Conservation (phyloP, 768 basidiomycete genomes). For the Antrodiella citrinella region DNA sequence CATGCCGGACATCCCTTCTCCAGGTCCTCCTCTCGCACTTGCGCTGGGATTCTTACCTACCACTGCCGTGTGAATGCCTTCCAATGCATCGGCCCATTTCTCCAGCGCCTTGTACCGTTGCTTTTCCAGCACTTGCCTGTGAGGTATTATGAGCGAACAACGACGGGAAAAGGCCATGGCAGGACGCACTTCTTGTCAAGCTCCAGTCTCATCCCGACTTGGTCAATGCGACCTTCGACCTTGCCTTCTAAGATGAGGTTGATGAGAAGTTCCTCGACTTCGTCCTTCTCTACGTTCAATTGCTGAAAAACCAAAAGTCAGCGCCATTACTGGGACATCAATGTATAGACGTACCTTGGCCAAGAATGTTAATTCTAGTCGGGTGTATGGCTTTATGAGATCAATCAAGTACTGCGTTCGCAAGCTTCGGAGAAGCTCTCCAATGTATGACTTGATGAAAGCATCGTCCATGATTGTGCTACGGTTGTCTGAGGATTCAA, state of each 20-base stretch:
- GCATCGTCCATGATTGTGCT: slow-evolving; percentile 93
- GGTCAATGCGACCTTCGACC: slow-evolving; percentile 94
- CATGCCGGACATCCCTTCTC: neutral
- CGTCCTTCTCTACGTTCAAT: slow-evolving; percentile 86
- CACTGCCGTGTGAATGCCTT: slow-evolving; percentile 68
- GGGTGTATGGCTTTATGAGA: slow-evolving; percentile 94
- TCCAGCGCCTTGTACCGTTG: slow-evolving; percentile 75
- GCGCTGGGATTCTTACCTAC: slow-evolving; percentile 56
- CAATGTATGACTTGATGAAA: slow-evolving; percentile 94
- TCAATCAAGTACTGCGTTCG: slow-evolving; percentile 97
- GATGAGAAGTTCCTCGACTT: slow-evolving; percentile 91
- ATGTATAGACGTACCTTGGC: slow-evolving; percentile 54
- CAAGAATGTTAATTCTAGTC: slow-evolving; percentile 88
- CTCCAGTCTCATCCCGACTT: slow-evolving; percentile 89
- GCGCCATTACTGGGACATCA: neutral
- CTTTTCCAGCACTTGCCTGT: slow-evolving; percentile 80
- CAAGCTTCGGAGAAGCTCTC: slow-evolving; percentile 88
- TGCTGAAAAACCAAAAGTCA: slow-evolving; percentile 44
- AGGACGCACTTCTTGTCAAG: slow-evolving; percentile 72
- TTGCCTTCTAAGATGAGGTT: slow-evolving; percentile 95
- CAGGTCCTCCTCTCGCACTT: slow-evolving; percentile 7
- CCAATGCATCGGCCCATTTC: slow-evolving; percentile 78
- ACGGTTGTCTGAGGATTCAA: slow-evolving; percentile 60
- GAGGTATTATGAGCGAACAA: slow-evolving; percentile 6
- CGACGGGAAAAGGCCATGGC: neutral